Conservation (phyloP, 805 yeast genomes). For the Metschnikowia koreensis region DNA sequence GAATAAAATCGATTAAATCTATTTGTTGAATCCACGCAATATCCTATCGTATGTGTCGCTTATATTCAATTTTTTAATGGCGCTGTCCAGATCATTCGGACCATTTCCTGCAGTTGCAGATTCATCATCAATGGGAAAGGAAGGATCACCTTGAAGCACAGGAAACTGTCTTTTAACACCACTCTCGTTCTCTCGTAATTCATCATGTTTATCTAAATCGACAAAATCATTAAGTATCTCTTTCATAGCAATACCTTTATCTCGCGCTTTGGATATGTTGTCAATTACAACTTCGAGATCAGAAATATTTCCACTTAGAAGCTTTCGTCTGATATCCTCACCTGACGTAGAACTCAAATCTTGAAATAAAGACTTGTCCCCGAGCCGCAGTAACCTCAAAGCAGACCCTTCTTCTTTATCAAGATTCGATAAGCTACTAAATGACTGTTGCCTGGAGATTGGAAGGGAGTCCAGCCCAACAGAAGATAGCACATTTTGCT, state of each 20-base stretch:
- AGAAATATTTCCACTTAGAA: constrained; percentile 29
- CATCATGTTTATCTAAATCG: neutral
- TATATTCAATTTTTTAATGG: constrained; percentile 11
- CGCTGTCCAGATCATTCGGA: neutral
- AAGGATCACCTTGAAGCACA: neutral
- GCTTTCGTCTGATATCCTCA: constrained; percentile 37
- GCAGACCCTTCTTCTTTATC: constrained; percentile 44
- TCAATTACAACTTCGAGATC: constrained; percentile 36
- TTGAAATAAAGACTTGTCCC: constrained; percentile 9
- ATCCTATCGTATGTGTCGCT: constrained; percentile 23
- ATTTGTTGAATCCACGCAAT: constrained; percentile 16
- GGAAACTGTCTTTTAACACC: neutral
- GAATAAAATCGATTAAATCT: neutral
- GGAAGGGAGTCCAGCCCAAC: constrained; percentile 12
- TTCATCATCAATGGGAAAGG: neutral
- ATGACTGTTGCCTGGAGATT: constrained; percentile 17
- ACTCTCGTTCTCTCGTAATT: neutral
- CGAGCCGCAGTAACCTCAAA: constrained; percentile 33
- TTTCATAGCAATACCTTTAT: constrained; percentile 32
- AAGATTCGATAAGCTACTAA: constrained; percentile 31
- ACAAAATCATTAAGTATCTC: constrained; percentile 15
- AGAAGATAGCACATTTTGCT: constrained; percentile 7
- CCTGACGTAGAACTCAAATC: constrained; percentile 27
- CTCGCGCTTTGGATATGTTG: constrained; percentile 30
- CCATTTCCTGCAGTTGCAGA: neutral